A percentile compares a stretch with the other conserved stretches of the same genome.
phyloP scores from a whole-genome alignment of 495 filamentous ascomycete species.

The Xylaria flabelliformis region DNA sequence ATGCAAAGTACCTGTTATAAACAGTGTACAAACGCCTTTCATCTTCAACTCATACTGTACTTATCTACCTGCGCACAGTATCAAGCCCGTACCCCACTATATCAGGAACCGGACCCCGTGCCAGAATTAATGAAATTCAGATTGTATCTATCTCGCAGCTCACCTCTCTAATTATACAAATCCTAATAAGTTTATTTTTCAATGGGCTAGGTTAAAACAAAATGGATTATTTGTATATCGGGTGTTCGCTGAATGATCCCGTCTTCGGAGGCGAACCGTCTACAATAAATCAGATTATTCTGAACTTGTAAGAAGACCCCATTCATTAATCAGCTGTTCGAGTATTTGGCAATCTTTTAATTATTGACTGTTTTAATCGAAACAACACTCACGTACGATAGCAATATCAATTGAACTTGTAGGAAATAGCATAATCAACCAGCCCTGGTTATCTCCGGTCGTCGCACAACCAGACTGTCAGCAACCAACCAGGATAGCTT shows the following conservation, averaged over 20 bases:
- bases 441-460: conserved; percentile 11
- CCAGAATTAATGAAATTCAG: background rate
- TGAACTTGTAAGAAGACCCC: background rate
- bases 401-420: background rate
- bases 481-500: background rate
- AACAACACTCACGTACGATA: background rate
- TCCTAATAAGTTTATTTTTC: background rate
- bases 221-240: background rate
- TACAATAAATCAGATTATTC: background rate
- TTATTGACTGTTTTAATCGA: background rate
- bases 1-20: no score
- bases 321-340: background rate
- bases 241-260: background rate
- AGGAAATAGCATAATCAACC: background rate
- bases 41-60: no score
- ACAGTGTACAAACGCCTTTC: no score
- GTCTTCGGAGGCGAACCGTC: background rate
- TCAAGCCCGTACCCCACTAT: no score
- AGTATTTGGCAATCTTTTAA: background rate
- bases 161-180: background rate
- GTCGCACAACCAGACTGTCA: background rate
- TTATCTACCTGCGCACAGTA: no score
- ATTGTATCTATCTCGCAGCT: background rate
- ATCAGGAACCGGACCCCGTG: no score
- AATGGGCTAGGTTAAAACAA: background rate